Conservation (phyloP, 441 rosid species). For the Jatropha multifida region DNA sequence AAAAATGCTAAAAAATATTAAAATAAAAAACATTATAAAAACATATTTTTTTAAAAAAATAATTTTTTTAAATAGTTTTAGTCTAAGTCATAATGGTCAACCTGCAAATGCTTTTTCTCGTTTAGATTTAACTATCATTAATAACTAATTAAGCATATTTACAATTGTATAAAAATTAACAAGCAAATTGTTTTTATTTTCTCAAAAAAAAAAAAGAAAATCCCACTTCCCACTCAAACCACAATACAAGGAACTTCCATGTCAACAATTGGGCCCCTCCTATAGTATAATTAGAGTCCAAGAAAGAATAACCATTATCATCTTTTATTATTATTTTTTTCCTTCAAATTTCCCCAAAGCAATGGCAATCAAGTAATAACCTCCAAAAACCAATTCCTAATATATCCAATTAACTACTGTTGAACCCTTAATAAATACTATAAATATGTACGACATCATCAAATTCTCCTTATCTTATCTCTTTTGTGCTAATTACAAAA, state of each 20-base stretch:
- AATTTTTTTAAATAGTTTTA: too few relatives aligned
- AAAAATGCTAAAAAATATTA: too few relatives aligned
- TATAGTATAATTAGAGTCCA: conserved; percentile 13
- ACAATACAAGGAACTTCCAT: neutral
- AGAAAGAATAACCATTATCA: conserved; percentile 16
- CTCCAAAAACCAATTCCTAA: neutral
- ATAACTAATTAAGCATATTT: too few relatives aligned
- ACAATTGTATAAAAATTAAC: too few relatives aligned
- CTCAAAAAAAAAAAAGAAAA: neutral
- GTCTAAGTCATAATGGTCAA: too few relatives aligned
- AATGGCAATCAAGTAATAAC: neutral
- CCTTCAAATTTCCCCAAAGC: neutral
- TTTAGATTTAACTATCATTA: too few relatives aligned
- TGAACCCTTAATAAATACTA: neutral
- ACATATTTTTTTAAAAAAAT: too few relatives aligned
- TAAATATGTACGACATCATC: neutral
- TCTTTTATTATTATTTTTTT: neutral
- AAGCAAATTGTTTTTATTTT: too few relatives aligned
- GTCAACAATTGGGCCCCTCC: neutral
- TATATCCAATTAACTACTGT: neutral
- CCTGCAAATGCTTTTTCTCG: too few relatives aligned
- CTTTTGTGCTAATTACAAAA: too few relatives aligned
- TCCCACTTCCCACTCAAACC: neutral
- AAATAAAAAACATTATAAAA: too few relatives aligned
- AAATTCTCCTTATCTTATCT: neutral